These are phyloP conservation scores for Fusarium domesticum DNA, from an alignment of 2,329 filamentous ascomycete species.

Conservation along the genomic window DNA sequence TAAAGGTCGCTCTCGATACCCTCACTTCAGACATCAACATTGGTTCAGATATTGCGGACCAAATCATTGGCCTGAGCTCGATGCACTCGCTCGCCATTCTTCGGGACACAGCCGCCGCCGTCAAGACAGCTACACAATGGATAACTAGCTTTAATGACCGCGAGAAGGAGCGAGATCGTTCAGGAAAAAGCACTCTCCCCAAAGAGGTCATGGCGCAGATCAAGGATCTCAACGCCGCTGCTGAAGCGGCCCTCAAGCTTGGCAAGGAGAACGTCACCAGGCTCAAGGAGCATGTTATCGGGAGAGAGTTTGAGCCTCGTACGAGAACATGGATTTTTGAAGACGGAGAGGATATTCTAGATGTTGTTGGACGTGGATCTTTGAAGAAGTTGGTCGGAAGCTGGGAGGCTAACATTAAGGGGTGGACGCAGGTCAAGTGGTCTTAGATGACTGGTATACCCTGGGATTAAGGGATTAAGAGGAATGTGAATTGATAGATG, in stretches of 20 bases:
- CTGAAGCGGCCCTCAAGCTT: conserved; percentile 33
- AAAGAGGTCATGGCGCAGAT: conserved; percentile 37
- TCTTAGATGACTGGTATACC: conserved; percentile 10
- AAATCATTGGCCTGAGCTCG: conserved; percentile 30
- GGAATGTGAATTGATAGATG: not conserved
- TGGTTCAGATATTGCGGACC: conserved; percentile 10
- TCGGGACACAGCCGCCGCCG: conserved; percentile 38
- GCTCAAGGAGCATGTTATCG: conserved; percentile 31
- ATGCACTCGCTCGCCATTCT: conserved; percentile 38
- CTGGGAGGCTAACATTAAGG: conserved; percentile 35
- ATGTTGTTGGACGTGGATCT: conserved; percentile 26
- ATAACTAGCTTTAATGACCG: conserved; percentile 37
- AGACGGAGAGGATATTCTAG: conserved; percentile 18
- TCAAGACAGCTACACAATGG: conserved; percentile 34
- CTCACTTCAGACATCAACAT: conserved; percentile 20
- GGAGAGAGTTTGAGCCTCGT: conserved; percentile 26
- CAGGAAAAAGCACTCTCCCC: conserved; percentile 37
- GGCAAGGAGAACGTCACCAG: conserved; percentile 31
- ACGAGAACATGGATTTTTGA: conserved; percentile 32
- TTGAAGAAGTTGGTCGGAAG: conserved; percentile 32
- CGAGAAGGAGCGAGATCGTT: conserved; percentile 40
- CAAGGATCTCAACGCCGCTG: conserved; percentile 33
- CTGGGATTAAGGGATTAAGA: not conserved
- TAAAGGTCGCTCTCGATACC: conserved; percentile 28
- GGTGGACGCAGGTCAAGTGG: conserved; percentile 37